Conservation (phyloP, 129 eudicot genomes). For the Centrapalus pauciflorus region DNA sequence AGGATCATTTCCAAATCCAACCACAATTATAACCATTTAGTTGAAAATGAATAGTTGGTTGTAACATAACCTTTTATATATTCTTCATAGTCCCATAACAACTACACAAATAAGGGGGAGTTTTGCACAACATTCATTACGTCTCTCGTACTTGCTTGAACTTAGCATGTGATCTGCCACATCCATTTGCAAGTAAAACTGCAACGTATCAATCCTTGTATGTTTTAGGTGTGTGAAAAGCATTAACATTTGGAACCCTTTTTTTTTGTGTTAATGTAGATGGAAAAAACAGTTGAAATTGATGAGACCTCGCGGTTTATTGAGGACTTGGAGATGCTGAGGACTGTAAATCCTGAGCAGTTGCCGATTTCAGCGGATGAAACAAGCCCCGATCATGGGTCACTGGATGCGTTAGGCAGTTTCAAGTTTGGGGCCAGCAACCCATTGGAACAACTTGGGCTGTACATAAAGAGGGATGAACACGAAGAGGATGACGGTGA, state of each 20-base stretch:
- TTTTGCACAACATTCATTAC: background rate
- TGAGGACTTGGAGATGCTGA: constrained; percentile 78
- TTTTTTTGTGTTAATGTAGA: constrained; percentile 21
- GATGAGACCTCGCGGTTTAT: constrained; percentile 68
- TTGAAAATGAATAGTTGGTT: background rate
- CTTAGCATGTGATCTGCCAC: background rate
- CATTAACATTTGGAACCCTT: background rate
- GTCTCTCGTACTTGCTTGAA: background rate
- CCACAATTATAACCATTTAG: background rate
- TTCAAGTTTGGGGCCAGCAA: constrained; percentile 82
- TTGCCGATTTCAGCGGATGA: constrained; percentile 54
- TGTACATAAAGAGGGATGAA: constrained; percentile 80
- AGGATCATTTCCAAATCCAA: too few species aligned
- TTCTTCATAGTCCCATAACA: background rate
- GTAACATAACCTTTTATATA: background rate
- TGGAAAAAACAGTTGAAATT: constrained; percentile 88
- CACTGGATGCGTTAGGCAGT: constrained; percentile 64
- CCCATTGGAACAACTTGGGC: constrained; percentile 86
- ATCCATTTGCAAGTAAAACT: background rate
- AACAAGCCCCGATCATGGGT: constrained; percentile 61
- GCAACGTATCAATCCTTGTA: background rate
- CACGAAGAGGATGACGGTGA: constrained; percentile 91
- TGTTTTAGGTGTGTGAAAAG: background rate
- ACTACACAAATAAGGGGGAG: background rate
- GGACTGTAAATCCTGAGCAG: constrained; percentile 46